Percentiles rank a stretch among this genome's conserved stretches.
These are phyloP conservation scores for Stephania cephalantha DNA, from an alignment of 164 flowering plant species.

Conservation along the genomic window DNA sequence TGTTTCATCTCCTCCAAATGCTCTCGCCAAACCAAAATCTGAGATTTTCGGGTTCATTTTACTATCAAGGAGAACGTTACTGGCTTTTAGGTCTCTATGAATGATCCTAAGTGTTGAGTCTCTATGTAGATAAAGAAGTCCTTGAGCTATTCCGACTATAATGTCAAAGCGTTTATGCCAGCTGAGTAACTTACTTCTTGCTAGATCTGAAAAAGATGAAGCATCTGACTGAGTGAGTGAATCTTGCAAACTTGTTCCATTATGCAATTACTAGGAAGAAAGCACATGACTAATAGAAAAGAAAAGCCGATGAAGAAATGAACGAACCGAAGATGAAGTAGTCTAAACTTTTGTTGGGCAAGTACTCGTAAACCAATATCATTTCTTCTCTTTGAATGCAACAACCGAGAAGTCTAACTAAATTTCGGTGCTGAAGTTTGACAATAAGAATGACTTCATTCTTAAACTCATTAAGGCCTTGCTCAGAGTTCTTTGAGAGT, in stretches of 20 bases:
- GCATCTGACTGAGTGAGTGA: too few relatives aligned
- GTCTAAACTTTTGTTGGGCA: slow-evolving; percentile 9
- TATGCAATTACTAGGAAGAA: not conserved
- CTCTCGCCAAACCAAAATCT: slow-evolving; percentile 11
- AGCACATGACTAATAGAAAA: not conserved
- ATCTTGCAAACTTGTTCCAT: too few relatives aligned
- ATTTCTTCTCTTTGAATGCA: slow-evolving; percentile 14
- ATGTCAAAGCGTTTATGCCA: slow-evolving; percentile 5
- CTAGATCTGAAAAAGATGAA: not conserved
- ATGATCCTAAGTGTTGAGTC: slow-evolving; percentile 11
- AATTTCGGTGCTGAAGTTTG: slow-evolving; percentile 11
- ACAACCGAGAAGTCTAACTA: slow-evolving; percentile 9
- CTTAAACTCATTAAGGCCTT: slow-evolving; percentile 11
- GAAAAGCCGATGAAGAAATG: not conserved
- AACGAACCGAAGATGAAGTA: slow-evolving; percentile 7
- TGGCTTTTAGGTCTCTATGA: slow-evolving; percentile 11
- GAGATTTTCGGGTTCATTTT: slow-evolving; percentile 10
- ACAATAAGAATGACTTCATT: slow-evolving; percentile 9
- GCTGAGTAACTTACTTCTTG: not conserved
- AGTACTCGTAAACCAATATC: slow-evolving; percentile 9
- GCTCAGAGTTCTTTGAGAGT: slow-evolving; percentile 5
- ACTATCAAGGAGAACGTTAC: slow-evolving; percentile 6
- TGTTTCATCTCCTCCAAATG: slow-evolving; percentile 5
- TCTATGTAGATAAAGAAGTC: slow-evolving; percentile 12
- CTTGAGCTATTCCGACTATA: slow-evolving; percentile 5